A percentile compares a stretch with the other conserved stretches of the same genome.
Evolutionary conservation across 116 monocot genomes (phyloP).

Genomic region (Dioscorea cayenensis): DNA sequence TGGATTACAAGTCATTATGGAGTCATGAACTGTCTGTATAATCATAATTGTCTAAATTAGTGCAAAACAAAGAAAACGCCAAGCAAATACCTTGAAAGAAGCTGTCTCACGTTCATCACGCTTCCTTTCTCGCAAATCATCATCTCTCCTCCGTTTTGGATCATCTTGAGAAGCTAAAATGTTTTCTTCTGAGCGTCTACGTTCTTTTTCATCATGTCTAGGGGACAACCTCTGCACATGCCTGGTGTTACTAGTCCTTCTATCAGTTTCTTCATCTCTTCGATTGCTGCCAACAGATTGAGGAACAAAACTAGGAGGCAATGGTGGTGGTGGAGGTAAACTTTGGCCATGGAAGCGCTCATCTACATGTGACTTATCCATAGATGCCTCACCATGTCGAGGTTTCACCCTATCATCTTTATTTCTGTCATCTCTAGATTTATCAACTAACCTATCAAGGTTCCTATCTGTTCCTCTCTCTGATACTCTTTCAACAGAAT

Average conservation of each 20-base stretch:
- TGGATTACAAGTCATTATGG: no score
- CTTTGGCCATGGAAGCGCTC: conserved; percentile 68
- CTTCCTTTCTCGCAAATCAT: conserved; percentile 78
- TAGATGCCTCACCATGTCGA: conserved; percentile 39
- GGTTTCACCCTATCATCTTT: conserved; percentile 69
- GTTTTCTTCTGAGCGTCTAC: conserved; percentile 68
- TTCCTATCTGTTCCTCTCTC: conserved; percentile 59
- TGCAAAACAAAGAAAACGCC: neutral
- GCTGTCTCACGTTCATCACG: conserved; percentile 74
- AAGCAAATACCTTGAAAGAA: conserved; percentile 51
- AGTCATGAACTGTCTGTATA: no score
- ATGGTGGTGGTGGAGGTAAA: conserved; percentile 92
- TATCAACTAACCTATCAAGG: conserved; percentile 45
- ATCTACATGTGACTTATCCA: conserved; percentile 40
- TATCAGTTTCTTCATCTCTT: conserved; percentile 80
- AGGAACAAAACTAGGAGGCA: conserved; percentile 86
- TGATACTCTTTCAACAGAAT: conserved; percentile 61
- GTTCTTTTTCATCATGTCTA: conserved; percentile 82
- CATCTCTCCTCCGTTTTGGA: conserved; percentile 74
- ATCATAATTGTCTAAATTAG: neutral
- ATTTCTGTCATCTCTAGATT: conserved; percentile 52
- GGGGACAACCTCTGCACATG: conserved; percentile 78
- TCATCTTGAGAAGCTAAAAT: conserved; percentile 55
- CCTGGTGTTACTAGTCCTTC: conserved; percentile 47
- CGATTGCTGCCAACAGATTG: conserved; percentile 62